Evolutionary conservation across 192 early-diverging fungal genomes (phyloP), one percentile per base, ranked within the genome.

Genomic region (Mortierella antarctica): DNA sequence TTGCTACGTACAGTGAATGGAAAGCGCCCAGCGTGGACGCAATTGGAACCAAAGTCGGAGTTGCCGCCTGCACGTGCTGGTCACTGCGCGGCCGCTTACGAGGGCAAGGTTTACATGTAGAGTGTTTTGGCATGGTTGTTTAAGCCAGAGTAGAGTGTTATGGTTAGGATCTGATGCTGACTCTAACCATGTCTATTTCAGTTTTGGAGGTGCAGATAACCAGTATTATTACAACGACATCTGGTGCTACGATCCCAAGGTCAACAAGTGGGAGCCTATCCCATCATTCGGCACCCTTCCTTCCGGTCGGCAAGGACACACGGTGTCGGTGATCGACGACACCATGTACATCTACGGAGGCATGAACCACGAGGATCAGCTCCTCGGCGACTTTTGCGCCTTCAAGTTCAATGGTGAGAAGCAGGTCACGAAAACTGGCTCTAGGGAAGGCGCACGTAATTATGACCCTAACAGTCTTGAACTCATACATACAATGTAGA

Each of bases 301-400:
- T 2, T 47, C 70, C 21, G 82, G 85, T 65, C 73, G 89, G 6
- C 73, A 84, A 55, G 69, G 76, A 10, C 82, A 79, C 51, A 61
- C 82, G 7, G 62, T 67, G 21, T 15, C 67, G 40, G 53, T 88
- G 0, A 71, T 87, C 4, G 85, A 83, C 13, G 89, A 87, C 40
- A 73, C 83, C 14, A 80, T 90, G 54, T 90, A 90, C 60, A 66
- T 90, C n/a, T 86, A 83, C 74, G 89, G 89, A 52, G 89, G 89
- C 13, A 82, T 71, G 67, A 71, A 68, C 52, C 52, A 65, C 9
- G 83, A 86, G 41, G 86, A 84, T 13, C 54, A 83, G 41, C 62
- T 84, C 8, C 73, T 87, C 7, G 72, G 78, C 14, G 89, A 90
- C 51, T 56, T 90, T 14, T 86, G 66, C 46, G 87, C 87, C 5